A percentile compares a stretch with the other conserved stretches of the same genome.
These are phyloP conservation scores for Arxiozyma bovina DNA, from an alignment of 1,139 yeast species.

Conservation along the genomic window DNA sequence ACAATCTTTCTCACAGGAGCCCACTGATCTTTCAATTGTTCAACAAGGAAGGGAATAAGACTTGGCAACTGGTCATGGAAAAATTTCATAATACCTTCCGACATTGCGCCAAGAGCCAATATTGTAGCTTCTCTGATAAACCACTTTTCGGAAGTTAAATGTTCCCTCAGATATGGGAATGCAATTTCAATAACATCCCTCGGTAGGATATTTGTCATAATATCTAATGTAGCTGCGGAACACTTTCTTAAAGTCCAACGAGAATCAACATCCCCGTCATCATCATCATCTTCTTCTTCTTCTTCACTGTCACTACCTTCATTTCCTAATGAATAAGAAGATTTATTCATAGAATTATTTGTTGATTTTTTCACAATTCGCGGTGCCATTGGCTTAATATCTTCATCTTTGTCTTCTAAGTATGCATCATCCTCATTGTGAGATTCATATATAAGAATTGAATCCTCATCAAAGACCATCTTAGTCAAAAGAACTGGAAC, in stretches of 20 bases:
- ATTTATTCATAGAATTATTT: constrained; percentile 24
- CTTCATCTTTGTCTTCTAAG: constrained; percentile 75
- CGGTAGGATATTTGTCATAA: constrained; percentile 62
- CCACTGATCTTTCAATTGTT: constrained; percentile 64
- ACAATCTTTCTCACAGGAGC: constrained; percentile 86
- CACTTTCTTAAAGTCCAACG: constrained; percentile 93
- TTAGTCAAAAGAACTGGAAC: constrained; percentile 68
- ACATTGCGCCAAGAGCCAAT: constrained; percentile 89
- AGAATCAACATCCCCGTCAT: constrained; percentile 33
- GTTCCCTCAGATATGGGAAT: constrained; percentile 67
- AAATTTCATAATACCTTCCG: constrained; percentile 74
- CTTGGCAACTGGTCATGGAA: constrained; percentile 68
- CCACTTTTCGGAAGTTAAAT: constrained; percentile 68
- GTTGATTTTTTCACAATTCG: constrained; percentile 44
- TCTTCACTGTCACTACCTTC: constrained; percentile 16
- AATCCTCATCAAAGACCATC: constrained; percentile 86
- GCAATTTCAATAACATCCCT: constrained; percentile 56
- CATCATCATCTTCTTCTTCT: constrained; percentile 28
- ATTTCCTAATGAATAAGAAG: constrained; percentile 34
- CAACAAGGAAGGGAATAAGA: constrained; percentile 76
- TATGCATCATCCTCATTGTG: constrained; percentile 58
- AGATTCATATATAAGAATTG: constrained; percentile 57
- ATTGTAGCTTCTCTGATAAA: constrained; percentile 88
- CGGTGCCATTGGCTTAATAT: constrained; percentile 73
- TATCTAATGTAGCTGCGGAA: constrained; percentile 86